Conservation (phyloP, 1,284 basidiomycete genomes). For the Ustilago nuda region DNA sequence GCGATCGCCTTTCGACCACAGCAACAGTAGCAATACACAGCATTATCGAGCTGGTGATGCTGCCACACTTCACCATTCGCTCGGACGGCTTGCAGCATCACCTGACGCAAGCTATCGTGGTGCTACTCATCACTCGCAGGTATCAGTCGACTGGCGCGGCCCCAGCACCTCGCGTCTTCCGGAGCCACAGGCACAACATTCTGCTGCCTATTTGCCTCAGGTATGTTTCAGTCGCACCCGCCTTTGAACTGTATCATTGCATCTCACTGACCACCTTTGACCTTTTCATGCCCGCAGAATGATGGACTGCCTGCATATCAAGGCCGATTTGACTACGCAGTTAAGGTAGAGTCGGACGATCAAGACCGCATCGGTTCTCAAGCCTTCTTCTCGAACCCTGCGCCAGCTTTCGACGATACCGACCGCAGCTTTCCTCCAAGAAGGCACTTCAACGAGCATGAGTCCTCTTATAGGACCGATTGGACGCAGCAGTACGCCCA, state of each 20-base stretch:
- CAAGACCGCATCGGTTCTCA: neutral
- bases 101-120: conserved; percentile 16
- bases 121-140: conserved; percentile 8
- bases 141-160: conserved; percentile 15
- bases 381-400: neutral
- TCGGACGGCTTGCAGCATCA: neutral
- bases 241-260: neutral
- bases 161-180: neutral
- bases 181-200: neutral
- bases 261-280: neutral
- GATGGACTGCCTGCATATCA: conserved; percentile 7
- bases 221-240: conserved; percentile 9
- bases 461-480: conserved; percentile 2
- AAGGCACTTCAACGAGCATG: conserved; percentile 2
- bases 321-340: conserved; percentile 1
- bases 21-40: neutral
- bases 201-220: neutral
- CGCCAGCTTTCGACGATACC: neutral
- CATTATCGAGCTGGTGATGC: conserved; percentile 7
- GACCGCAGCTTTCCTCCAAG: conserved; percentile 1
- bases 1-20: conserved; percentile 23
- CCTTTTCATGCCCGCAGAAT: neutral
- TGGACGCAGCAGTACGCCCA: neutral
- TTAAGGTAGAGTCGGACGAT: conserved; percentile 16
- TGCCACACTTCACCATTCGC: conserved; percentile 5